Percentiles rank a stretch among this genome's conserved stretches.
phyloP scores from a whole-genome alignment of 2,329 filamentous ascomycete genomes.

The Rutstroemia sp. region DNA sequence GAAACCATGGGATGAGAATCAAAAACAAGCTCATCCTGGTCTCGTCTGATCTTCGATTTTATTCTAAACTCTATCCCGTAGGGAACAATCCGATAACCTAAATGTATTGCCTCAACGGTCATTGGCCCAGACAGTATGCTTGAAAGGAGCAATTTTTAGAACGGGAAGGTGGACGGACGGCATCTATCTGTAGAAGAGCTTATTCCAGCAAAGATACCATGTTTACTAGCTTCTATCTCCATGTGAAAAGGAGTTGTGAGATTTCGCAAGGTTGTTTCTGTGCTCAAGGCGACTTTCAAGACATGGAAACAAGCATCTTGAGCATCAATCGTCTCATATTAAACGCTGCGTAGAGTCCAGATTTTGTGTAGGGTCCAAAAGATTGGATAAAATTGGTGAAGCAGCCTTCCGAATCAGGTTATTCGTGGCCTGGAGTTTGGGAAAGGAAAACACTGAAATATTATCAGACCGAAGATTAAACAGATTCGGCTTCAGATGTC shows the following conservation, averaged over 20 bases:
- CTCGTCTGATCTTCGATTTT: conserved; percentile 24
- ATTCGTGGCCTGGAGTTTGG: not conserved
- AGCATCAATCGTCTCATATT: not conserved
- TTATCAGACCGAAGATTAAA: conserved; percentile 19
- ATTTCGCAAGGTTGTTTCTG: not conserved
- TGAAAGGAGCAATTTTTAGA: not conserved
- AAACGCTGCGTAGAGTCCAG: not conserved
- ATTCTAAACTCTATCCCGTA: not conserved
- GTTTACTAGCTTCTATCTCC: not conserved
- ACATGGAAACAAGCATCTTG: not conserved
- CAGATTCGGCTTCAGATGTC: conserved; percentile 17
- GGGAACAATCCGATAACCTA: not conserved
- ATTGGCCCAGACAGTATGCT: not conserved
- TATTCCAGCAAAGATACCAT: not conserved
- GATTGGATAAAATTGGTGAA: not conserved
- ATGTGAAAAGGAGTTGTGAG: not conserved
- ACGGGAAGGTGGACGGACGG: not conserved
- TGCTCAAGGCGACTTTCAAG: not conserved
- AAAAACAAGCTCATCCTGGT: conserved; percentile 15
- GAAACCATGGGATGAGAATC: conserved; percentile 12
- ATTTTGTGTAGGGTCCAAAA: not conserved
- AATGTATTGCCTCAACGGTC: not conserved
- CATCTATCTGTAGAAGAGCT: not conserved
- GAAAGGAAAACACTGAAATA: not conserved
- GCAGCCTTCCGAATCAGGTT: conserved; percentile 9